Percentiles rank a stretch among this genome's conserved stretches.
phyloP scores from a whole-genome alignment of 371 early-diverging fungal species.

The Mortierella sp. region DNA sequence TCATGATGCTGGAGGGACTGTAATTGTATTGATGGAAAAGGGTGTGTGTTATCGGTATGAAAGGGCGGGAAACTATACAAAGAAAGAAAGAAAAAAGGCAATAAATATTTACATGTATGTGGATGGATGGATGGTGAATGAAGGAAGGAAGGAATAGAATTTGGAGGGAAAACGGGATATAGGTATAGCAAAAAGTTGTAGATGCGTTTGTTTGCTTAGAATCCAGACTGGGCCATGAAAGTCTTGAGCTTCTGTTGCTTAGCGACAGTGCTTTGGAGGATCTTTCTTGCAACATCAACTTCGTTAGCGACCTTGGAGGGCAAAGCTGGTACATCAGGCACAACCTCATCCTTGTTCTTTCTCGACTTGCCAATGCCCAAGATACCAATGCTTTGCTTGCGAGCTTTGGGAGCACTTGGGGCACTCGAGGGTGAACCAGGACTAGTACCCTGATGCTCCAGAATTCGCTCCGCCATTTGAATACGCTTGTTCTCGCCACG shows the following conservation, averaged over 20 bases:
- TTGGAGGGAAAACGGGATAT: not conserved
- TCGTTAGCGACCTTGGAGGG: conserved; percentile 27
- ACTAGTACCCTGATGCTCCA: conserved; percentile 30
- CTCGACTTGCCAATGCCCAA: conserved; percentile 44
- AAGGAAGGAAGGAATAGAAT: not conserved
- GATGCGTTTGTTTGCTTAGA: conserved; percentile 5
- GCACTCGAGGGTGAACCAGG: conserved; percentile 9
- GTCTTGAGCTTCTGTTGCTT: conserved; percentile 54
- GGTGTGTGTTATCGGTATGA: not conserved
- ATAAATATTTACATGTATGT: conserved; percentile 4
- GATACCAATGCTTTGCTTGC: conserved; percentile 42
- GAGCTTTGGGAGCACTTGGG: conserved; percentile 19
- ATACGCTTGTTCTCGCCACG: conserved; percentile 50
- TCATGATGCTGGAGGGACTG: not conserved
- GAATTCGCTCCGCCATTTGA: conserved; percentile 52
- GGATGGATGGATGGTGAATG: not conserved
- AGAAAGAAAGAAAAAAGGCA: not conserved
- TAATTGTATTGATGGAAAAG: not conserved
- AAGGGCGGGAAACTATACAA: conserved; percentile 7
- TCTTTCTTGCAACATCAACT: conserved; percentile 37
- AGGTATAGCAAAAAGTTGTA: not conserved
- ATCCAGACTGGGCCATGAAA: conserved; percentile 50
- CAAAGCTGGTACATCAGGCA: conserved; percentile 25
- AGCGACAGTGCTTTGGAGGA: conserved; percentile 40
- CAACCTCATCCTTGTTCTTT: conserved; percentile 35